These are phyloP conservation scores for Neurospora discreta DNA, from an alignment of 495 filamentous ascomycete genomes.

Conservation along the genomic window DNA sequence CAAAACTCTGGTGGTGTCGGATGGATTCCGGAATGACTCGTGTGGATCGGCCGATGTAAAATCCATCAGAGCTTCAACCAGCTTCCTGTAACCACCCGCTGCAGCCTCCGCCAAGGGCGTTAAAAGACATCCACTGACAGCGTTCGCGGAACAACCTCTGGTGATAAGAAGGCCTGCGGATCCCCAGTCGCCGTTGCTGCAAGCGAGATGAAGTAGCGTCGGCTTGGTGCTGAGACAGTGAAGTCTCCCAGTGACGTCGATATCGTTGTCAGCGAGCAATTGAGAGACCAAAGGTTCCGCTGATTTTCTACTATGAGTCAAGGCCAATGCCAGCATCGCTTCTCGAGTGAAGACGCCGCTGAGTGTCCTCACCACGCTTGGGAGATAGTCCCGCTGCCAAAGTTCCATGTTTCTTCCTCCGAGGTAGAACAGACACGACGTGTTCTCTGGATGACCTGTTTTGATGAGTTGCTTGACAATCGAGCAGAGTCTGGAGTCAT, in stretches of 20 bases:
- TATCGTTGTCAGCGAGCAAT: background rate
- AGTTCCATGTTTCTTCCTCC: background rate
- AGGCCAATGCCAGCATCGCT: background rate
- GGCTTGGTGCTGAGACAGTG: background rate
- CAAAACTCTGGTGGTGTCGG: background rate
- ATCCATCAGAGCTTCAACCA: background rate
- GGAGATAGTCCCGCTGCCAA: background rate
- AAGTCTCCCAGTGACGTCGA: background rate
- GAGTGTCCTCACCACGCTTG: background rate
- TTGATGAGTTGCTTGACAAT: background rate
- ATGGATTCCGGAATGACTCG: background rate
- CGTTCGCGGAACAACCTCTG: background rate
- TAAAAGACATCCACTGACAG: background rate
- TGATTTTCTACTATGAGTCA: background rate
- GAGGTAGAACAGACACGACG: background rate
- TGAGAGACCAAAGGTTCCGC: background rate
- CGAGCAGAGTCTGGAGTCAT: background rate
- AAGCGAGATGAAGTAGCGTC: slow-evolving; percentile 2
- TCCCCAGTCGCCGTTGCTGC: background rate
- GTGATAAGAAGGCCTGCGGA: background rate
- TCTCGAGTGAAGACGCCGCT: background rate
- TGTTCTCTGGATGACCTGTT: background rate
- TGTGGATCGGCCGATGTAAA: slow-evolving; percentile 1
- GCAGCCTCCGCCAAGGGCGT: slow-evolving; percentile 1
- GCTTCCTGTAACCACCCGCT: background rate